Evolutionary conservation across 1,284 basidiomycete species (phyloP), one percentile per base, ranked within the genome.

Genomic region (Garcileccinum viscosum): DNA sequence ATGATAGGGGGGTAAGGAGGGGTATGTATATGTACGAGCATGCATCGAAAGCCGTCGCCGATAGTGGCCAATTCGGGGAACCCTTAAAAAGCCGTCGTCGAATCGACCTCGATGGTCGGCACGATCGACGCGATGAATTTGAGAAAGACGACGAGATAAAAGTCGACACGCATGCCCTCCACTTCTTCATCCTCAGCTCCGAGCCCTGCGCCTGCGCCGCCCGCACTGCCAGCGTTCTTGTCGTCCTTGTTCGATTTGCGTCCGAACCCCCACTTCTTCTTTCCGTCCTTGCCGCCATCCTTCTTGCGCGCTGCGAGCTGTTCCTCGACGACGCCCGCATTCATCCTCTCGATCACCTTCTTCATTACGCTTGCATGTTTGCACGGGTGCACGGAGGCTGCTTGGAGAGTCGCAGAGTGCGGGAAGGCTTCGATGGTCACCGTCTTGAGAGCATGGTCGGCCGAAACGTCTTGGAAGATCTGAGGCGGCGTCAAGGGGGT

Each of bases 291-390:
- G 7, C 70, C 87, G 65, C 70, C 87, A 64, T 80, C 71, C 64
- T 82, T 76, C 75, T 89, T 89, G 74, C 87, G 85, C 71, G 87
- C 84, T 44, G 88, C 86, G 65, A 90, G 86, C 78, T 94, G 92
- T 80, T 93, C 91, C 68, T 92, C 93, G 61, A 93, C 88, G 58
- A 95, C 91, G 71, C 90, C 91, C 80, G 91, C 90, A 81, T 99
- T 98, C 96, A 99, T 99, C 67, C 97, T 89, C 81, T 98, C 97
- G 77, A 99, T 98, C 73, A 99, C 96, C 82, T 99, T 99, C 88
- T 98, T 98, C 98, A 99, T 99, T 66, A 99, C 98, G 79, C 92
- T 95, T 0, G 97, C 95, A 80, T 99, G 97, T 81, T 98, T 98
- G 90, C 97, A 99, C 1, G 97, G 97, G 80, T 99, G 97, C 14